phyloP scores from a whole-genome alignment of 164 flowering plant species.

The Vitis rupestris region DNA sequence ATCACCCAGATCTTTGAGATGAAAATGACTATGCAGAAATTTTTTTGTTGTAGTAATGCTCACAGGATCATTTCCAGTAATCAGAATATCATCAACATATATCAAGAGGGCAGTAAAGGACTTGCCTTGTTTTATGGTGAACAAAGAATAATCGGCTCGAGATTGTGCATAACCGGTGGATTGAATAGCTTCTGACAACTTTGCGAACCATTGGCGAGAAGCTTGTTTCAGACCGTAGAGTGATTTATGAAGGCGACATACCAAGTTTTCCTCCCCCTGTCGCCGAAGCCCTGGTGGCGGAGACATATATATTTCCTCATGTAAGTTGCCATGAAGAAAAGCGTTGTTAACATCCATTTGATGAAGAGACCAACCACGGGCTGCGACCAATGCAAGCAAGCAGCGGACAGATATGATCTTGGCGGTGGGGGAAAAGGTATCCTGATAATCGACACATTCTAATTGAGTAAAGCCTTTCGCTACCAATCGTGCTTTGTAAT shows the following conservation, averaged over 20 bases:
- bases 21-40: background rate
- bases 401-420: background rate
- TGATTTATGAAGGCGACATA: background rate
- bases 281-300: background rate
- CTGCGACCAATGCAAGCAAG: background rate
- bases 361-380: conserved; percentile 1
- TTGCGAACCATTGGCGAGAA: background rate
- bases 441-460: background rate
- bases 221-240: conserved; percentile 1
- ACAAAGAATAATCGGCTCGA: background rate
- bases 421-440: background rate
- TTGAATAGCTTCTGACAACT: background rate
- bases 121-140: background rate
- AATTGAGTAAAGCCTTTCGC: background rate
- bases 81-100: no score
- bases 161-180: background rate
- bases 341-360: conserved; percentile 1
- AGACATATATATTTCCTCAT: background rate
- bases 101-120: background rate
- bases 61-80: background rate
- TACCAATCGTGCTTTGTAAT: background rate
- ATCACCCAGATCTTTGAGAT: no score
- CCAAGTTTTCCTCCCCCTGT: background rate
- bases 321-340: background rate
- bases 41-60: background rate